phyloP scores from a whole-genome alignment of 805 yeast species.

The Starmerella stellata region DNA sequence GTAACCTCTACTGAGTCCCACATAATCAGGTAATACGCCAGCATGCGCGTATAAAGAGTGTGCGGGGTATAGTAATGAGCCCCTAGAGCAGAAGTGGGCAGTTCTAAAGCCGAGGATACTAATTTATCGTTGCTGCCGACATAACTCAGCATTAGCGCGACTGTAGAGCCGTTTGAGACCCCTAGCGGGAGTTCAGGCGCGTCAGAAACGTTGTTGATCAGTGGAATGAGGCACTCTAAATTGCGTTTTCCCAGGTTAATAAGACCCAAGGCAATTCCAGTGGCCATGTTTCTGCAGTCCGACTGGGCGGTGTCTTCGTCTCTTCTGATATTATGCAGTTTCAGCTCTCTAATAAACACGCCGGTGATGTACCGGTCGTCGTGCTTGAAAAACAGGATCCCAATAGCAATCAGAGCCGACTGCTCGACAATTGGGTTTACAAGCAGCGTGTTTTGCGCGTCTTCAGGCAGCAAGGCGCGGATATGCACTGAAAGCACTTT shows the following conservation, averaged over 20 bases:
- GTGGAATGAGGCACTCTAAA: conserved; percentile 37
- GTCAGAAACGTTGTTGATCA: conserved; percentile 25
- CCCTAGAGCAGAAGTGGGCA: conserved; percentile 42
- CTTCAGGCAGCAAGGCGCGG: conserved; percentile 74
- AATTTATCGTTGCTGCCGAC: conserved; percentile 43
- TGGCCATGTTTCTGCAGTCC: conserved; percentile 51
- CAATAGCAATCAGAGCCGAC: conserved; percentile 82
- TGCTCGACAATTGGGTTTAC: conserved; percentile 71
- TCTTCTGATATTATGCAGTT: neutral
- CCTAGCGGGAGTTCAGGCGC: conserved; percentile 3
- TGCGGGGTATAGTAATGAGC: conserved; percentile 68
- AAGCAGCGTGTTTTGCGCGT: conserved; percentile 65
- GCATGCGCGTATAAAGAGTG: conserved; percentile 42
- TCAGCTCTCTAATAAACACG: conserved; percentile 49
- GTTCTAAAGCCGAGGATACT: conserved; percentile 41
- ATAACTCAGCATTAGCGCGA: conserved; percentile 59
- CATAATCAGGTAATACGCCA: conserved; percentile 46
- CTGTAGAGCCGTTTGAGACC: conserved; percentile 37
- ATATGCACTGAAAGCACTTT: conserved; percentile 87
- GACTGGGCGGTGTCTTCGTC: conserved; percentile 17
- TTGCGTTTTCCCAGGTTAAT: conserved; percentile 64
- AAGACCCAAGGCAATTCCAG: conserved; percentile 75
- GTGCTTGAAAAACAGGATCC: conserved; percentile 57
- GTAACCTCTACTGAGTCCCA: conserved; percentile 47
- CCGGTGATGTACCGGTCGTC: conserved; percentile 79